Evolutionary conservation across 129 eudicot genomes (phyloP).

Genomic region (Pseudognaphalium luteoalbum): DNA sequence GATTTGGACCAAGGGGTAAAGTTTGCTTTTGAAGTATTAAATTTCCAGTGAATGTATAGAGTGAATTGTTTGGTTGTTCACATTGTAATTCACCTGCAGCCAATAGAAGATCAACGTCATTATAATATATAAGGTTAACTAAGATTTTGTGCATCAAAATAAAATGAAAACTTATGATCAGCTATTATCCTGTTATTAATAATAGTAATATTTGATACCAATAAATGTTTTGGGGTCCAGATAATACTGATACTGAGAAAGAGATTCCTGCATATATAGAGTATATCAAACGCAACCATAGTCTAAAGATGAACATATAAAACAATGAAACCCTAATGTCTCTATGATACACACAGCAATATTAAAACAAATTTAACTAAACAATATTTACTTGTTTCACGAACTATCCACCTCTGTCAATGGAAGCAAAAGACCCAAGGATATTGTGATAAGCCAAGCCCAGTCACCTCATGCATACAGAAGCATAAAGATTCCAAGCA

Average conservation of each 20-base stretch:
- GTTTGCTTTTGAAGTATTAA: conserved; percentile 89
- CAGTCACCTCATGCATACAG: neutral
- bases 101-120: conserved; percentile 19
- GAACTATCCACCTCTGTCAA: conserved; percentile 13
- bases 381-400: neutral
- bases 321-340: neutral
- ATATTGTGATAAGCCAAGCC: neutral
- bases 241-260: neutral
- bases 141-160: neutral
- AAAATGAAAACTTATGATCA: neutral
- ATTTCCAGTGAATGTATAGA: conserved; percentile 96
- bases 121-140: conserved; percentile 9
- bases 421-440: neutral
- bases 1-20: conserved; percentile 91
- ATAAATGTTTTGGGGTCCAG: conserved; percentile 4
- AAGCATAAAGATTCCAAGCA: neutral
- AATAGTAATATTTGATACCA: neutral
- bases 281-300: neutral
- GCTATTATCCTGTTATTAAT: neutral
- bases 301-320: conserved; percentile 19
- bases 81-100: conserved; percentile 95
- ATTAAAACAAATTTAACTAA: neutral
- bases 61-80: conserved; percentile 98
- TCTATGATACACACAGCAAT: conserved; percentile 13
- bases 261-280: neutral